Evolutionary conservation across 441 rosid genomes (phyloP).

Genomic region (Mallotus repandus): DNA sequence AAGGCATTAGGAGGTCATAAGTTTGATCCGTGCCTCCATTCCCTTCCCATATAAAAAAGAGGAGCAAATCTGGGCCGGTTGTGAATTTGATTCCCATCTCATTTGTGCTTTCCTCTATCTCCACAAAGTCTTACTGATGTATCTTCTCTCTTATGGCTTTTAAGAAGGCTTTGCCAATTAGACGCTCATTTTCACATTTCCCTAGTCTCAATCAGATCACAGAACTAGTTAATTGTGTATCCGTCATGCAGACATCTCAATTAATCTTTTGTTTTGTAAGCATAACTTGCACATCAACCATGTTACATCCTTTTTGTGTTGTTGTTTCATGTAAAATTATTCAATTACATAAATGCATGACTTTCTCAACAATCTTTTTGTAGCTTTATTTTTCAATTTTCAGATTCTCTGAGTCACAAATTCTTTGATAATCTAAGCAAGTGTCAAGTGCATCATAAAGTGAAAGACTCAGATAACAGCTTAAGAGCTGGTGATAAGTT

Average conservation of each 20-base stretch:
- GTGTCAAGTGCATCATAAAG: constrained; percentile 46
- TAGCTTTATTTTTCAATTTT: constrained; percentile 24
- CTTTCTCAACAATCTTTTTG: constrained; percentile 16
- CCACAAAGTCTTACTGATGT: not conserved
- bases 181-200: not conserved
- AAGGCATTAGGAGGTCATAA: too few species aligned
- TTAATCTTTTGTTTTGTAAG: not conserved
- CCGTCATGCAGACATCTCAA: not conserved
- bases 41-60: too few species aligned
- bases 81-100: not conserved
- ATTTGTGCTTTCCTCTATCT: not conserved
- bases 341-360: not conserved
- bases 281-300: not conserved
- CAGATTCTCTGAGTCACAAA: constrained; percentile 28
- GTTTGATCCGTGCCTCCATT: too few species aligned
- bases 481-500: constrained; percentile 56
- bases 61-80: too few species aligned
- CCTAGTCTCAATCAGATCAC: not conserved
- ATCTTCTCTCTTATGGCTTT: not conserved
- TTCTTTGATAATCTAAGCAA: constrained; percentile 29
- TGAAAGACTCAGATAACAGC: constrained; percentile 50
- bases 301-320: not conserved
- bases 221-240: not conserved
- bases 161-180: not conserved
- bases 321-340: not conserved